Evolutionary conservation across 768 basidiomycete genomes (phyloP).

Genomic region (Cyathus striatus): DNA sequence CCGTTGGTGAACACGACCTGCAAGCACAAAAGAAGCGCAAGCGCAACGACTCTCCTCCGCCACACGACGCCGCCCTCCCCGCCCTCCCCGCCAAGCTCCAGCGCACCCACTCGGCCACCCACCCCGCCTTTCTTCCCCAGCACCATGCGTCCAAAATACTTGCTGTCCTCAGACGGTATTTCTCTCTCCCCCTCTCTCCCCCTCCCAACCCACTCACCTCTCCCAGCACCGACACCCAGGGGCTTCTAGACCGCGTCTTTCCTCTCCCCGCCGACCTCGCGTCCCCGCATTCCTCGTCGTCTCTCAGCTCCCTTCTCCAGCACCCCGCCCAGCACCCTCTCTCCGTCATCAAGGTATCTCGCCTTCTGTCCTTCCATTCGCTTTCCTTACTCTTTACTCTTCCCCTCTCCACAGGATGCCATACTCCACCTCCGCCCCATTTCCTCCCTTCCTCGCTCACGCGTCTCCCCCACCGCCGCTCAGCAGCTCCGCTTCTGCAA

Average conservation of each 20-base stretch:
- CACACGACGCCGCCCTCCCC: conserved; percentile 6
- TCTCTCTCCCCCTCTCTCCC: conserved; percentile 4
- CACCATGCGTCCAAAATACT: conserved; percentile 48
- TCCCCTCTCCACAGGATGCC: conserved; percentile 40
- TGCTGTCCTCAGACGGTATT: conserved; percentile 54
- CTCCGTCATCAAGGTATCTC: conserved; percentile 49
- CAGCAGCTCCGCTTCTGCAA: conserved; percentile 74
- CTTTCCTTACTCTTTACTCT: conserved; percentile 13
- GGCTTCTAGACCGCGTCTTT: conserved; percentile 77
- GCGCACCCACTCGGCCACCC: conserved; percentile 5
- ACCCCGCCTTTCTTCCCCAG: conserved; percentile 28
- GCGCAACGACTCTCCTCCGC: conserved; percentile 32
- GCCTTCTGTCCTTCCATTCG: conserved; percentile 19
- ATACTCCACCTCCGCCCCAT: conserved; percentile 65
- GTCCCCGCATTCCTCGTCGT: conserved; percentile 33
- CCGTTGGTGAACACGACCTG: conserved; percentile 18
- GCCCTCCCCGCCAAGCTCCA: conserved; percentile 8
- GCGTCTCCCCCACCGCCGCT: conserved; percentile 53
- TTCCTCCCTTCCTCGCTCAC: conserved; percentile 62
- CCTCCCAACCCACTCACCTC: conserved; percentile 6
- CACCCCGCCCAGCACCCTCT: conserved; percentile 51
- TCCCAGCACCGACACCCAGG: conserved; percentile 65
- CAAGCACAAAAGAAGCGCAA: conserved; percentile 54
- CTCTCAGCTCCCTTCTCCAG: conserved; percentile 52
- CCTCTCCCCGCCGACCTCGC: conserved; percentile 40